Evolutionary conservation across 306 rosid species (phyloP).

Genomic region (Prosopis cineraria): DNA sequence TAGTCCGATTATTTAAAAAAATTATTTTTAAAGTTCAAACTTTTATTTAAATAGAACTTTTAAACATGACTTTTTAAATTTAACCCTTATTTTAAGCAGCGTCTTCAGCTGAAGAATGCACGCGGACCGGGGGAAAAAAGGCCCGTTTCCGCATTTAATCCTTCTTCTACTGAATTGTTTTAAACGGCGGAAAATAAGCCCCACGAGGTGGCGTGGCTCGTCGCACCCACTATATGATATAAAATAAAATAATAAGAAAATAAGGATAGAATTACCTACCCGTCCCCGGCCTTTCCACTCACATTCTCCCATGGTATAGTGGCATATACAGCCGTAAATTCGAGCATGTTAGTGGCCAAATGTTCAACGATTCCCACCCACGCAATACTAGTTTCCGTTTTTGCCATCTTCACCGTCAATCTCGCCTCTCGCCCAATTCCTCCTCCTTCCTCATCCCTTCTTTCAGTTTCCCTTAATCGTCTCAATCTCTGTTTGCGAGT

Average conservation of each 20-base stretch:
- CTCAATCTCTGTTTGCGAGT: neutral
- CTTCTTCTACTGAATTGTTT: no score
- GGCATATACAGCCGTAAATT: slow-evolving; percentile 8
- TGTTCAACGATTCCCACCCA: slow-evolving; percentile 29
- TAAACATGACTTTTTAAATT: no score
- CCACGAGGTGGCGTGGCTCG: no score
- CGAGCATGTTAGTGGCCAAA: slow-evolving; percentile 3
- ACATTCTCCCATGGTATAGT: neutral
- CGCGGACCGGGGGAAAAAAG: no score
- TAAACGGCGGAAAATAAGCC: no score
- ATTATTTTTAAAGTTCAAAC: no score
- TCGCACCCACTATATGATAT: no score
- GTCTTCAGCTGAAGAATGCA: no score
- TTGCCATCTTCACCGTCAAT: slow-evolving; percentile 34
- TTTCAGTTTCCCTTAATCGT: neutral
- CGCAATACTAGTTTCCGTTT: slow-evolving; percentile 23
- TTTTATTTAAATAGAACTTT: no score
- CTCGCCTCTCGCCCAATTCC: neutral
- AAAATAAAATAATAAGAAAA: neutral
- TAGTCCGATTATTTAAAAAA: no score
- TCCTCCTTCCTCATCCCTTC: neutral
- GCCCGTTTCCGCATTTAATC: no score
- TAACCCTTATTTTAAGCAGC: no score
- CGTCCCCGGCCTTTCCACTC: neutral
- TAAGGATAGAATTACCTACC: neutral